phyloP scores from a whole-genome alignment of 345 rosid species.

The Gossypium anomalum region DNA sequence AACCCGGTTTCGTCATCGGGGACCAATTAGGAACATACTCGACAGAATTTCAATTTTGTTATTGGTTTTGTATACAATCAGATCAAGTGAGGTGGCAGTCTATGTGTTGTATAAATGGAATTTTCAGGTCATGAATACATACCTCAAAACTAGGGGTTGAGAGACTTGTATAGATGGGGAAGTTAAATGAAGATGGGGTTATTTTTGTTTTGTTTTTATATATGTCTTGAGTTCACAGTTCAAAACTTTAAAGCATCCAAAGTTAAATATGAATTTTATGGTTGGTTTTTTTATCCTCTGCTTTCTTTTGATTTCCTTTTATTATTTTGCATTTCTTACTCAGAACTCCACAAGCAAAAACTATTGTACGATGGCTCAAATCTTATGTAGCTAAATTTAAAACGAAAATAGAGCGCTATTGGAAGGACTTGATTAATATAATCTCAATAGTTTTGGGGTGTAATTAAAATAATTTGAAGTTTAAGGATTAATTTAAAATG shows the following conservation, averaged over 20 bases:
- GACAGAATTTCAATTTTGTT: not conserved
- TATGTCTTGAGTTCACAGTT: not conserved
- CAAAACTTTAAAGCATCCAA: not conserved
- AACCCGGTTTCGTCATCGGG: conserved; percentile 11
- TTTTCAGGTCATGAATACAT: conserved; percentile 25
- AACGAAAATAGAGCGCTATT: too few species aligned
- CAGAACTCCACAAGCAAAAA: too few species aligned
- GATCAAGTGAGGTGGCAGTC: conserved; percentile 12
- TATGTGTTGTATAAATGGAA: conserved; percentile 21
- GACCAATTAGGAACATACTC: conserved; percentile 17
- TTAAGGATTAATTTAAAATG: too few species aligned
- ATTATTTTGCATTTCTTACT: too few species aligned
- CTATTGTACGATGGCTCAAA: too few species aligned
- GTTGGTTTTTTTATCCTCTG: too few species aligned
- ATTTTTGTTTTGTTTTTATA: conserved; percentile 5
- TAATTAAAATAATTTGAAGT: too few species aligned
- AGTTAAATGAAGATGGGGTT: not conserved
- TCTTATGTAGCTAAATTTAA: too few species aligned
- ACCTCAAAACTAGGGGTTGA: not conserved
- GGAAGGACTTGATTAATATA: too few species aligned
- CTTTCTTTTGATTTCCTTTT: too few species aligned
- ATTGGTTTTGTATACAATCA: conserved; percentile 6
- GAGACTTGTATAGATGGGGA: conserved; percentile 3
- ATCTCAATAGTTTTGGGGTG: too few species aligned
- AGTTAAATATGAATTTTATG: not conserved